phyloP scores from a whole-genome alignment of 768 basidiomycete genomes.

The Leucocoprinus birnbaumii region DNA sequence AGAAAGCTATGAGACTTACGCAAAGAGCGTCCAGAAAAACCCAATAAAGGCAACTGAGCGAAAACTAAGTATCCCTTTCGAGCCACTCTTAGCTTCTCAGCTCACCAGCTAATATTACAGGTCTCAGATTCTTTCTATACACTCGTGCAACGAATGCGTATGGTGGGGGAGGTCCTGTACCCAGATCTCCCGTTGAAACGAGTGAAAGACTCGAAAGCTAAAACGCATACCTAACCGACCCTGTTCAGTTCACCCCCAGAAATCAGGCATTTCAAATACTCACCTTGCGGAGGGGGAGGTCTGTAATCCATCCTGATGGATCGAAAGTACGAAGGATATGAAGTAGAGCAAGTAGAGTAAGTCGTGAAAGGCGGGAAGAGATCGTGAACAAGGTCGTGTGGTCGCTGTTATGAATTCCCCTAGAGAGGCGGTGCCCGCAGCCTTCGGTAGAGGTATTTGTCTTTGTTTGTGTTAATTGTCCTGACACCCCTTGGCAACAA shows the following conservation, averaged over 20 bases:
- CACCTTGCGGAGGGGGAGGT: slow-evolving; percentile 40
- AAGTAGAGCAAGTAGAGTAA: not conserved
- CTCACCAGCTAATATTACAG: slow-evolving; percentile 49
- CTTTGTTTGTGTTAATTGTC: slow-evolving; percentile 3
- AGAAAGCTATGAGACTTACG: slow-evolving; percentile 34
- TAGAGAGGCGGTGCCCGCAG: slow-evolving; percentile 8
- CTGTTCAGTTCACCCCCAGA: not conserved
- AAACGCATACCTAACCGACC: not conserved
- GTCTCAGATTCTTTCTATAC: slow-evolving; percentile 57
- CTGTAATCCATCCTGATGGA: slow-evolving; percentile 29
- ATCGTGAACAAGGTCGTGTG: not conserved
- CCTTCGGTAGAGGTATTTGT: not conserved
- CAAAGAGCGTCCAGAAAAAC: slow-evolving; percentile 59
- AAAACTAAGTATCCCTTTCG: not conserved
- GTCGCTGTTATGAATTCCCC: slow-evolving; percentile 2
- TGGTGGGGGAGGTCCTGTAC: slow-evolving; percentile 46
- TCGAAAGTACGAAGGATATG: not conserved
- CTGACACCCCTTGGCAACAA: not conserved
- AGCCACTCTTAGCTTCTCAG: not conserved
- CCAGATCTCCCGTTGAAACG: too few relatives aligned
- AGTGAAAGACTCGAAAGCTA: too few relatives aligned
- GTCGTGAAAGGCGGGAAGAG: not conserved
- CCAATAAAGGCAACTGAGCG: slow-evolving; percentile 38
- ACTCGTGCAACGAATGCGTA: slow-evolving; percentile 58
- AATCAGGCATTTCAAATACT: slow-evolving; percentile 9